These are phyloP conservation scores for Stephanodiscus triporus DNA, from an alignment of 108 stramenopile genomes.

Conservation along the genomic window DNA sequence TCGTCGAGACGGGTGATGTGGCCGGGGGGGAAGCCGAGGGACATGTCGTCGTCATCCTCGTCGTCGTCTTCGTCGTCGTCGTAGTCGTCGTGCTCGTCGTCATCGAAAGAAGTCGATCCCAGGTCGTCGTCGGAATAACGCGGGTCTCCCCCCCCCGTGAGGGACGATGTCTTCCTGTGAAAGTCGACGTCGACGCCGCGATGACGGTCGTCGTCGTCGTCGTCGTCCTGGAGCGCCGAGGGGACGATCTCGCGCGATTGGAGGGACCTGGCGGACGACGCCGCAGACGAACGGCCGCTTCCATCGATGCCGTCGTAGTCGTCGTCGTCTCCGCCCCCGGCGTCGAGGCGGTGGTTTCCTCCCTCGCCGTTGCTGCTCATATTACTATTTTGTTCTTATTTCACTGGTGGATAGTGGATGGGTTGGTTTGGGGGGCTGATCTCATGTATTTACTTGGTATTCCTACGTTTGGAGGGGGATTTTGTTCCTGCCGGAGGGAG, in stretches of 20 bases:
- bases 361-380: too few relatives aligned
- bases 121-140: too few relatives aligned
- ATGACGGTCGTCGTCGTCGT: background rate
- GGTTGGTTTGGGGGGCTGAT: too few relatives aligned
- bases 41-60: slow-evolving; percentile 21
- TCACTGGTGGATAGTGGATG: too few relatives aligned
- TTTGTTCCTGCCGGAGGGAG: too few relatives aligned
- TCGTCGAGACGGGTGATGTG: slow-evolving; percentile 36
- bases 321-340: background rate
- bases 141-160: too few relatives aligned
- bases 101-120: too few relatives aligned
- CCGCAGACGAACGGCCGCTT: background rate
- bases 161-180: background rate
- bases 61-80: background rate
- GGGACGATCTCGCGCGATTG: too few relatives aligned
- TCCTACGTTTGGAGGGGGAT: too few relatives aligned
- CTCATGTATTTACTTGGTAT: too few relatives aligned
- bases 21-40: slow-evolving; percentile 49
- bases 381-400: too few relatives aligned
- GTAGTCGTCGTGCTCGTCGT: slow-evolving; percentile 5
- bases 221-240: background rate
- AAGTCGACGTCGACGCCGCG: background rate
- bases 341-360: background rate
- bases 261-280: background rate
- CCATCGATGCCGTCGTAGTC: background rate